Evolutionary conservation across 2,329 filamentous ascomycete genomes (phyloP), one percentile per base, ranked within the genome.

Genomic region (Colletotrichum lindemuthianum): DNA sequence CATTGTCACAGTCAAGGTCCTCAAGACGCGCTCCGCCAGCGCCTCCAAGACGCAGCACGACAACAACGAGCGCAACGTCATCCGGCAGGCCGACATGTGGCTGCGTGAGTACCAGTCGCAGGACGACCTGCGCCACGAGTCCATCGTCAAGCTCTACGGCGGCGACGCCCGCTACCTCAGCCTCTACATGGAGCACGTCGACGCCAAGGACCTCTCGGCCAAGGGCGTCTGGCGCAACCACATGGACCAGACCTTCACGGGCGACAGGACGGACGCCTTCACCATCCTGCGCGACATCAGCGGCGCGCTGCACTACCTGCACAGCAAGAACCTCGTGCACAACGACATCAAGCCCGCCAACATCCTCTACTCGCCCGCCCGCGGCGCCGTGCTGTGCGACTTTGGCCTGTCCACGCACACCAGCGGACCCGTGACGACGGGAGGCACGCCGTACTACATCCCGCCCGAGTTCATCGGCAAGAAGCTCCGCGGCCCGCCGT

Each of bases 331-430:
- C 58, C 76, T 84, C 24, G 82, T 87, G 11, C 86, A 88, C 74
- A 88, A 88, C 73, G 86, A 88, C 72, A 86, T 88, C 74, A 88
- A 88, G 72, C 86, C 86, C 1, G 84, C 81, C 68, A 88, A 88
- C 66, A 87, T 88, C 59, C 76, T 88, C 37, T 88, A 87, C 74
- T 87, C 84, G 12, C 79, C 79, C 34, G 84, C 87, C 43, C 80
- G 85, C 10, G 86, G 86, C 6, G 86, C 85, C 39, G 84, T 88
- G 2, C 80, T 88, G 36, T 88, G 86, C 72, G 86, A 88, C 72
- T 86, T 88, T 73, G 86, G 86, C 11, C 76, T 88, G 47, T 85
- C 85, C 8, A 86, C 84, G 2, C 75, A 74, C 36, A 78, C 78
- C 16, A 75, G 72, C 59, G 82, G 80, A 65, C 78, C 81, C 4